These are phyloP conservation scores for Blastobotrys apis DNA, from an alignment of 1,139 yeast genomes.

Conservation along the genomic window DNA sequence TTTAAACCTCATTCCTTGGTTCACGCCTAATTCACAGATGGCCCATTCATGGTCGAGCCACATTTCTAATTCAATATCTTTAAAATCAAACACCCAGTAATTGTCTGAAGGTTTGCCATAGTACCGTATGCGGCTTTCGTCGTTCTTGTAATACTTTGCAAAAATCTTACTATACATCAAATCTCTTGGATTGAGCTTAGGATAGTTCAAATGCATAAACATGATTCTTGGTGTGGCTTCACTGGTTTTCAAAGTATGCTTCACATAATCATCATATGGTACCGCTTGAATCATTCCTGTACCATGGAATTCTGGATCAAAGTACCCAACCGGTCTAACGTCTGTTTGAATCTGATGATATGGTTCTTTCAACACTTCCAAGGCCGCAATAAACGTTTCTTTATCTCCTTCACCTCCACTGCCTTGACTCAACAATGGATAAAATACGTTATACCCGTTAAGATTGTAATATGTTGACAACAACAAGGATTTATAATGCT, in stretches of 20 bases:
- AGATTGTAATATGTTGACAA: slow-evolving; percentile 73
- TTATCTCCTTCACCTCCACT: slow-evolving; percentile 89
- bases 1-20: slow-evolving; percentile 41
- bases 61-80: slow-evolving; percentile 57
- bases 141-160: slow-evolving; percentile 39
- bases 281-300: slow-evolving; percentile 73
- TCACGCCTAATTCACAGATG: slow-evolving; percentile 45
- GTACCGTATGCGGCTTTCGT: slow-evolving; percentile 48
- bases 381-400: slow-evolving; percentile 81
- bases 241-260: slow-evolving; percentile 17
- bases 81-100: slow-evolving; percentile 25
- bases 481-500: slow-evolving; percentile 60
- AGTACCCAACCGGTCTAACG: slow-evolving; percentile 43
- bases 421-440: slow-evolving; percentile 82
- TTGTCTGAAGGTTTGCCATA: slow-evolving; percentile 52
- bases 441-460: slow-evolving; percentile 73
- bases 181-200: slow-evolving; percentile 54
- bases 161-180: slow-evolving; percentile 20
- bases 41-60: slow-evolving; percentile 58
- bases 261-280: slow-evolving; percentile 53
- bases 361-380: slow-evolving; percentile 55
- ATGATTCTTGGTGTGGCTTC: slow-evolving; percentile 41
- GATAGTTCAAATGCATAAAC: slow-evolving; percentile 64
- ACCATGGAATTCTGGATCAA: slow-evolving; percentile 43
- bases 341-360: slow-evolving; percentile 67